A percentile compares a stretch with the other conserved stretches of the same genome.
Evolutionary conservation across 2,329 filamentous ascomycete species (phyloP).

Genomic region (Penicillium griseofulvum): DNA sequence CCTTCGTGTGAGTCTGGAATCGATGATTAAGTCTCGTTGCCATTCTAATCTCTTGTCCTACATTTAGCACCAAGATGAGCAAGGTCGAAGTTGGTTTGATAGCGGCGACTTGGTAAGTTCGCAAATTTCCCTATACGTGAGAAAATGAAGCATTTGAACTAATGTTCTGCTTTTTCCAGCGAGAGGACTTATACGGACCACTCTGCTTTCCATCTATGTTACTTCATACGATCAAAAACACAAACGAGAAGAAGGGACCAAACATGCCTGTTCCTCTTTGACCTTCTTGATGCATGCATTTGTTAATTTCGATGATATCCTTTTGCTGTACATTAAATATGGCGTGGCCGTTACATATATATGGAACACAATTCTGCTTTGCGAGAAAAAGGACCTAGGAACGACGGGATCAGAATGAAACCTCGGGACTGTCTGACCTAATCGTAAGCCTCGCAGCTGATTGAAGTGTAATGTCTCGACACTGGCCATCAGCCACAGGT

Average conservation of each 20-base stretch:
- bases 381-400: neutral
- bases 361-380: neutral
- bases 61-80: neutral
- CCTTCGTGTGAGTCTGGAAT: neutral
- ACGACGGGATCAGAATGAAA: neutral
- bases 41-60: neutral
- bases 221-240: neutral
- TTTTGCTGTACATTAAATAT: neutral
- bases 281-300: conserved; percentile 24
- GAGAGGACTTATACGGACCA: neutral
- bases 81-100: neutral
- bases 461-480: neutral
- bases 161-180: neutral
- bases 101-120: neutral
- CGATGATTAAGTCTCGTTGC: neutral
- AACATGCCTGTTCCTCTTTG: too few relatives aligned
- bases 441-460: neutral
- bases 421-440: neutral
- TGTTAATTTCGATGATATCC: neutral
- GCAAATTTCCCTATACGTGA: neutral
- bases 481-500: neutral
- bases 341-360: neutral
- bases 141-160: neutral
- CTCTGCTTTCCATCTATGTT: conserved; percentile 1
- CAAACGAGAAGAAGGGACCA: too few relatives aligned